A percentile compares a stretch with the other conserved stretches of the same genome.
Conservation (phyloP, 2,329 filamentous ascomycete genomes). For the Colletotrichum neosansevieriae region DNA sequence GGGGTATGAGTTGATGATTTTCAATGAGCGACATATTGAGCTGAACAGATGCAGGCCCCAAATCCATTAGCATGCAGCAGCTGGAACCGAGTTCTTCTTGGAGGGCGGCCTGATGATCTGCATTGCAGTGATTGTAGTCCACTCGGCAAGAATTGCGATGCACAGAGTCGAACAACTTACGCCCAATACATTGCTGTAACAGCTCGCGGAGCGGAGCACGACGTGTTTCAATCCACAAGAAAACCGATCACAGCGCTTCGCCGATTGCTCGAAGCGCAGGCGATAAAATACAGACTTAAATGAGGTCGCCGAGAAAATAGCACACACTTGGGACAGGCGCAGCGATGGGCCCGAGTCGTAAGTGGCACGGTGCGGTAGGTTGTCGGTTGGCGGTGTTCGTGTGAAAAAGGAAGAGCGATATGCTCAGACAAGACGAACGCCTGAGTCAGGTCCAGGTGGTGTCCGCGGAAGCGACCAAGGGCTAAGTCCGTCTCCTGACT, state of each 20-base stretch:
- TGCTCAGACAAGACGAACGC: conserved; percentile 35
- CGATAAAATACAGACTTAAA: neutral
- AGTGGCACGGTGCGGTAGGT: conserved; percentile 17
- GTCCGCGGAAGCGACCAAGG: conserved; percentile 26
- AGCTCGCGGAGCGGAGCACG: conserved; percentile 13
- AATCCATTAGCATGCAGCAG: neutral
- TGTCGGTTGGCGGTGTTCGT: conserved; percentile 13
- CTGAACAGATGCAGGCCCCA: neutral
- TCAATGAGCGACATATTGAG: neutral
- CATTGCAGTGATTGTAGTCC: conserved; percentile 6
- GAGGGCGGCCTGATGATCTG: conserved; percentile 25
- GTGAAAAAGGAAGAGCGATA: neutral
- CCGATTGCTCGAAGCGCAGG: neutral
- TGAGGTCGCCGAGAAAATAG: conserved; percentile 2
- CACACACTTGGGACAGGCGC: conserved; percentile 12
- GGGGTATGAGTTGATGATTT: conserved; percentile 1
- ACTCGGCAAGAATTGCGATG: conserved; percentile 20
- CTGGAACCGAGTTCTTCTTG: conserved; percentile 5
- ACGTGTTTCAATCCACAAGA: conserved; percentile 18
- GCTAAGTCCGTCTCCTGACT: conserved; percentile 23
- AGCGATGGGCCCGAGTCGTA: neutral
- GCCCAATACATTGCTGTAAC: conserved; percentile 27
- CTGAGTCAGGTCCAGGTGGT: conserved; percentile 40
- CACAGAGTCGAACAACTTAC: conserved; percentile 33
- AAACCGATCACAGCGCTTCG: conserved; percentile 3